Evolutionary conservation across 2,329 filamentous ascomycete genomes (phyloP).

Genomic region (Davidsoniella virescens): DNA sequence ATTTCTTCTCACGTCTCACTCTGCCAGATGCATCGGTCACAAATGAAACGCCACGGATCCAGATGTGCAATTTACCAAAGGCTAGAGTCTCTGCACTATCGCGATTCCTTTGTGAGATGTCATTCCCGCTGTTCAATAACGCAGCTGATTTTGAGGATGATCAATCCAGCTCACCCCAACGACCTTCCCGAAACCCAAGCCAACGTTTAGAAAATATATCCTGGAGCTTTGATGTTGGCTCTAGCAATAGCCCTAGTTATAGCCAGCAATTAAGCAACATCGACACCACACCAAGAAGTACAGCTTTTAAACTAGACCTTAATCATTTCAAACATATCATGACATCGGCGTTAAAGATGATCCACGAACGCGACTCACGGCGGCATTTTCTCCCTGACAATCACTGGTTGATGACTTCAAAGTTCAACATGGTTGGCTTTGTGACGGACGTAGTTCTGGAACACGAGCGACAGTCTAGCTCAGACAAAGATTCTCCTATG

Average conservation of each 20-base stretch:
- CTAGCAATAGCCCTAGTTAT: not conserved
- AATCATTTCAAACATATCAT: conserved; percentile 65
- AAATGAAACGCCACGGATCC: conserved; percentile 29
- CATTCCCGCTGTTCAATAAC: conserved; percentile 79
- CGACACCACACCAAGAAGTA: no score
- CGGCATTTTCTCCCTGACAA: conserved; percentile 65
- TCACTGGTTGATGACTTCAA: conserved; percentile 86
- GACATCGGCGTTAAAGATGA: conserved; percentile 65
- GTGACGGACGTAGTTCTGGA: conserved; percentile 74
- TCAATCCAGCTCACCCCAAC: not conserved
- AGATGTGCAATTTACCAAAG: conserved; percentile 52
- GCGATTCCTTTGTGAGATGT: conserved; percentile 75
- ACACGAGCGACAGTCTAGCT: conserved; percentile 60
- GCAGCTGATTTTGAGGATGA: conserved; percentile 34
- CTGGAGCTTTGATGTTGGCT: not conserved
- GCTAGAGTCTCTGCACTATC: conserved; percentile 59
- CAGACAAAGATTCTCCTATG: conserved; percentile 23
- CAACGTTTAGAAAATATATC: not conserved
- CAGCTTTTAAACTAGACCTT: conserved; percentile 37
- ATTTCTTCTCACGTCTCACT: conserved; percentile 58
- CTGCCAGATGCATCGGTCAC: conserved; percentile 15
- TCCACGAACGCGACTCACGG: conserved; percentile 87
- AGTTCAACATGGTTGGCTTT: conserved; percentile 79
- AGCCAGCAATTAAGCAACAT: no score
- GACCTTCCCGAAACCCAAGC: not conserved